A percentile compares a stretch with the other conserved stretches of the same genome.
These are phyloP conservation scores for Yarrowia alimentaria DNA, from an alignment of 805 yeast species.

Conservation along the genomic window DNA sequence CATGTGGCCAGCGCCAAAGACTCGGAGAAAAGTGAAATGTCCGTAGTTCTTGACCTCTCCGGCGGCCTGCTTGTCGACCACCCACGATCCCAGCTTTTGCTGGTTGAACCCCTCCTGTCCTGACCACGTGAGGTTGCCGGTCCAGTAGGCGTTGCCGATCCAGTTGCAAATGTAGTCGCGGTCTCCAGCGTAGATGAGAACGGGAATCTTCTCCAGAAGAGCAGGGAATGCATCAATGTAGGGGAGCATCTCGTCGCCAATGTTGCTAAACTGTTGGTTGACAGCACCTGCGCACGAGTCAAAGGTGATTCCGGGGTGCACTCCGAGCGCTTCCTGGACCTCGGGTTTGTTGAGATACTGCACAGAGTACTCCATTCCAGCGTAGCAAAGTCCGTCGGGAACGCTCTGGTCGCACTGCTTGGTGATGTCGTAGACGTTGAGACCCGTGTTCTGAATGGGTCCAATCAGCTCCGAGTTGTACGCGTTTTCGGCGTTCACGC, in stretches of 20 bases:
- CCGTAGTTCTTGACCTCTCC: constrained; percentile 72
- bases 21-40: constrained; percentile 72
- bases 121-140: constrained; percentile 65
- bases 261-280: background rate
- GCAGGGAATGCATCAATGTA: constrained; percentile 56
- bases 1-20: constrained; percentile 87
- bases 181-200: constrained; percentile 87
- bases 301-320: constrained; percentile 10
- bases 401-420: background rate
- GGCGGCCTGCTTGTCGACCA: constrained; percentile 44
- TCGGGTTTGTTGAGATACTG: constrained; percentile 6
- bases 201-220: constrained; percentile 66
- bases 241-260: constrained; percentile 61
- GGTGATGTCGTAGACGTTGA: constrained; percentile 15
- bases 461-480: constrained; percentile 43
- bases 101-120: constrained; percentile 50
- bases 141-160: constrained; percentile 89
- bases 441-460: background rate
- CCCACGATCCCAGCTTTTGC: constrained; percentile 46
- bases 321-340: constrained; percentile 7
- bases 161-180: constrained; percentile 91
- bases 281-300: background rate
- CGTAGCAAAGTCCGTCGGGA: constrained; percentile 8
- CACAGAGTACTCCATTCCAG: background rate
- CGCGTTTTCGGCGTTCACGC: constrained; percentile 81